These are phyloP conservation scores for Breviolum minutum DNA, from an alignment of 73 alveolate species.

Conservation along the genomic window DNA sequence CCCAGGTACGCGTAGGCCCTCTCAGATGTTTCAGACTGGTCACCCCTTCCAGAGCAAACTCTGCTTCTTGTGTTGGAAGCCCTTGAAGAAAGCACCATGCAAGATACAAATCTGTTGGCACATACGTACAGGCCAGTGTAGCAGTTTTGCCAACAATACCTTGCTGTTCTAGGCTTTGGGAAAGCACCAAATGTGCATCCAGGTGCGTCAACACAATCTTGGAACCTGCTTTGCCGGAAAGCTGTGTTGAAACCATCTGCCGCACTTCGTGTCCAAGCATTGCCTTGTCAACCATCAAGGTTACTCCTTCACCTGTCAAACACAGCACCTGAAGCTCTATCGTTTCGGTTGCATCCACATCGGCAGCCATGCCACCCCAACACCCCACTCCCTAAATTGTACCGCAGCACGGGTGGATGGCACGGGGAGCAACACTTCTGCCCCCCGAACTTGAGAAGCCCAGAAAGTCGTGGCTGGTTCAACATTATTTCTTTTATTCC, in stretches of 20 bases:
- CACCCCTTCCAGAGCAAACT: neutral
- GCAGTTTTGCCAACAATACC: neutral
- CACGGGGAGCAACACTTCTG: too few relatives aligned
- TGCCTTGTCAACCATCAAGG: neutral
- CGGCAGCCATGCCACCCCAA: too few relatives aligned
- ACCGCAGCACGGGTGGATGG: too few relatives aligned
- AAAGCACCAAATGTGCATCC: neutral
- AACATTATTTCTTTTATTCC: too few relatives aligned
- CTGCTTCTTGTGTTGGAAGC: neutral
- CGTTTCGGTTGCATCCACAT: too few relatives aligned
- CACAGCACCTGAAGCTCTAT: constrained; percentile 1
- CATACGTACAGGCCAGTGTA: neutral
- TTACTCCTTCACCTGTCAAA: constrained; percentile 5
- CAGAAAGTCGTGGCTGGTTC: too few relatives aligned
- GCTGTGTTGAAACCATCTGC: neutral
- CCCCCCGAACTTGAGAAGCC: too few relatives aligned
- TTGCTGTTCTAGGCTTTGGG: neutral
- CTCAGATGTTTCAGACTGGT: neutral
- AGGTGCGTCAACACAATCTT: neutral
- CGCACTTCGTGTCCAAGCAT: neutral
- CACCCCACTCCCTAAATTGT: too few relatives aligned
- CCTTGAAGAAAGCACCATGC: neutral
- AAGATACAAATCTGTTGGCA: neutral
- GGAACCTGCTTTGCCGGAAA: constrained; percentile 6
- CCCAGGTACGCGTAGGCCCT: too few relatives aligned